Evolutionary conservation across 176 grass and related monocot species (phyloP), one percentile per base, ranked within the genome.

Genomic region (Raddia guianensis): DNA sequence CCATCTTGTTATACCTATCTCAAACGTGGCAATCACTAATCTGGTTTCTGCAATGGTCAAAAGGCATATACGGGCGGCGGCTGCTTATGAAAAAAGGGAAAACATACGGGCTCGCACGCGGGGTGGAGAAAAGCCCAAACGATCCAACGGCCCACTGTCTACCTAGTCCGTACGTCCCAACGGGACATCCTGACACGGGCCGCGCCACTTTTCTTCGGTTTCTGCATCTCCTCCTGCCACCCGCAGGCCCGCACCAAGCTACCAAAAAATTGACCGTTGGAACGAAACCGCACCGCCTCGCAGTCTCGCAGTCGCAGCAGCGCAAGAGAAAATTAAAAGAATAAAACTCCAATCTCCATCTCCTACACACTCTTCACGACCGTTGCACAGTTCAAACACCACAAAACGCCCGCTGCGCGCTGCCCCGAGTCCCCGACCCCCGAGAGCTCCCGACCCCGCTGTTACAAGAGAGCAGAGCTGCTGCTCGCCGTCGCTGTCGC

Each of bases 301-400:
- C 59, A 10, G 9, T 43, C 68, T 27, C 27, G 27, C 27, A 27
- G 27, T 27, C 27, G 27, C 27, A 27, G 16, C 5, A 72, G 11
- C 57, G 53, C 74, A 74, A 63, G 83, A 82, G 74, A 71, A 86
- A 67, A 79, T 42, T 58, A 70, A 63, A 80, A 75, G 49, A 32
- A 85, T 27, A 57, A 81, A 76, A 54, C 37, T 58, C 37, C 72
- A 68, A 69, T 76, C 64, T 76, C 63, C 56, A 76, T 76, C 70
- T 27, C 50, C 81, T 58, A 42, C 65, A 42, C 65, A 11, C 60
- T 49, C 72, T 55, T 51, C 16, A 81, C 47, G 72, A 89, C 90
- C 90, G 90, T 92, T 92, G 80, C 90, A 68, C 86, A 15, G 62
- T 86, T 83, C 90, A 89, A 89, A 86, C 73, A 32, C 87, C 65